These are phyloP conservation scores for Phytopythium litorale DNA, from an alignment of 352 stramenopile species.

Conservation along the genomic window DNA sequence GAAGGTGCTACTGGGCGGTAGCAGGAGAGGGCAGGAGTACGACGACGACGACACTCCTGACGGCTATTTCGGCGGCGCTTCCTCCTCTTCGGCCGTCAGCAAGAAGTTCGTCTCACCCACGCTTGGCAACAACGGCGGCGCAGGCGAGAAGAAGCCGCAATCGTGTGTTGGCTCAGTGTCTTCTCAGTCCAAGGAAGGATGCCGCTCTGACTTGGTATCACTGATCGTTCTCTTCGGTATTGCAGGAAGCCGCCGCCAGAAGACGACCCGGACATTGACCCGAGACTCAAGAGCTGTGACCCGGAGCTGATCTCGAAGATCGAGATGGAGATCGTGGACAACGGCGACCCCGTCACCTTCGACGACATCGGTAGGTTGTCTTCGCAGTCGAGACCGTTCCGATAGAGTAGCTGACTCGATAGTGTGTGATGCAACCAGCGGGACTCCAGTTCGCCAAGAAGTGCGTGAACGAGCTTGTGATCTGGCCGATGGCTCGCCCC, in stretches of 20 bases:
- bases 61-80: slow-evolving; percentile 7
- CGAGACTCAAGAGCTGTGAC: slow-evolving; percentile 92
- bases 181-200: neutral
- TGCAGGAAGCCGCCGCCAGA: slow-evolving; percentile 12
- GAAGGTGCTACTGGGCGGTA: slow-evolving; percentile 53
- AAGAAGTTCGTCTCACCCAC: slow-evolving; percentile 76
- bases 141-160: slow-evolving; percentile 19
- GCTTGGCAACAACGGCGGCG: slow-evolving; percentile 16
- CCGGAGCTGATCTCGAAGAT: slow-evolving; percentile 96
- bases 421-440: slow-evolving; percentile 36
- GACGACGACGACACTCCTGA: slow-evolving; percentile 21
- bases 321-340: slow-evolving; percentile 97
- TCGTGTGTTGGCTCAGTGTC: slow-evolving; percentile 1
- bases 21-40: slow-evolving; percentile 11
- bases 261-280: slow-evolving; percentile 89
- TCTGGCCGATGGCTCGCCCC: slow-evolving; percentile 97
- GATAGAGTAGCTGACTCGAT: neutral
- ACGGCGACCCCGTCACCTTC: slow-evolving; percentile 92
- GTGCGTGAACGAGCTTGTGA: slow-evolving; percentile 97
- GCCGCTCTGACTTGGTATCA: neutral
- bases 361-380: slow-evolving; percentile 92
- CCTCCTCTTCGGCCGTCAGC: slow-evolving; percentile 29
- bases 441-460: slow-evolving; percentile 97
- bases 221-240: slow-evolving; percentile 7
- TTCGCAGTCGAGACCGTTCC: neutral